These are phyloP conservation scores for Xylariaceae sp. DNA, from an alignment of 2,329 filamentous ascomycete genomes.

Conservation along the genomic window DNA sequence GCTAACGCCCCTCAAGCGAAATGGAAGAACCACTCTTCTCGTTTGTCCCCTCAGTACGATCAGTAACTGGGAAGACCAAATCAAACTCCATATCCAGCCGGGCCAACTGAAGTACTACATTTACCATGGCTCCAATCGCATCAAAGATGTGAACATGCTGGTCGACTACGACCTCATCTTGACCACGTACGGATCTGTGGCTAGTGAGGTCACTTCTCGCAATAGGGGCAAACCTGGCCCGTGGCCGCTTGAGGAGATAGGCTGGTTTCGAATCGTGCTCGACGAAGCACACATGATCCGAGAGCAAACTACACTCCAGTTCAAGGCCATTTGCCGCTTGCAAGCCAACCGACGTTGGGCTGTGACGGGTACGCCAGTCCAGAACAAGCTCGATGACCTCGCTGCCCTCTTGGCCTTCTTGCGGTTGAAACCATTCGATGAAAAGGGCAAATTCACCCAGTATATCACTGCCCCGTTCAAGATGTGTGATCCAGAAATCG, in stretches of 20 bases:
- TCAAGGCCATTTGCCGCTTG: conserved; percentile 76
- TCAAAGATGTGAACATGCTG: conserved; percentile 62
- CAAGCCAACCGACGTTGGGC: conserved; percentile 84
- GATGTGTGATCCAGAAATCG: conserved; percentile 72
- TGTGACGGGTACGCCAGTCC: conserved; percentile 93
- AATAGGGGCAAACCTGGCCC: conserved; percentile 54
- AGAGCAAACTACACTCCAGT: conserved; percentile 73
- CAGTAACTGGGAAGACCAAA: conserved; percentile 91
- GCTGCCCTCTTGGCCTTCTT: conserved; percentile 83
- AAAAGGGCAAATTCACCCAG: conserved; percentile 67
- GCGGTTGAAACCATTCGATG: conserved; percentile 77
- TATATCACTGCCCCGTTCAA: conserved; percentile 85
- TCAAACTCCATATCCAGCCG: conserved; percentile 70
- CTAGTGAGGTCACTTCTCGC: conserved; percentile 67
- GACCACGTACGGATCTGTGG: conserved; percentile 86
- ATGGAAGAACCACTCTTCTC: conserved; percentile 75
- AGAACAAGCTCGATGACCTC: conserved; percentile 88
- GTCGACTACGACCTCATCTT: conserved; percentile 76
- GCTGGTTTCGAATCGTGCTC: conserved; percentile 89
- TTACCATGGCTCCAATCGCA: conserved; percentile 78
- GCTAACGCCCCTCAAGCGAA: conserved; percentile 52
- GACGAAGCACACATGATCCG: conserved; percentile 96
- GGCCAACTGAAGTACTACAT: conserved; percentile 66
- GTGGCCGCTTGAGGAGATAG: conserved; percentile 68
- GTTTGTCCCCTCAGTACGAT: conserved; percentile 88